Base-by-base conservation (phyloP, 2,329 filamentous ascomycete species). In the Trichoderma oligosporum region DNA sequence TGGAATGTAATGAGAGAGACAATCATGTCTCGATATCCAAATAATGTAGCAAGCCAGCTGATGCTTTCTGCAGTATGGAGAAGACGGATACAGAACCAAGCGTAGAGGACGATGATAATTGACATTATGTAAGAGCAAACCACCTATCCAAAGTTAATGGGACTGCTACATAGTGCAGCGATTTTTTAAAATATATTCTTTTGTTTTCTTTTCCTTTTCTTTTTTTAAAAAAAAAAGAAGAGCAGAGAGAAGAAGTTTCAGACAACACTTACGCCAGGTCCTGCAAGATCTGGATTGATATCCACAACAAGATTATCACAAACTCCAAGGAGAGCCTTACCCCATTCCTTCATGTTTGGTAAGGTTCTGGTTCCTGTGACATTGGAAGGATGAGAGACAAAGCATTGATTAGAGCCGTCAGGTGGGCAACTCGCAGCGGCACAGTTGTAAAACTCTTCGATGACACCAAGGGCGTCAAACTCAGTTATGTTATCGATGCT, bases 251-350 rank as follows among this genome's bases (percentile, higher is more conserved):
- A n/a, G n/a, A n/a, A n/a, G n/a, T n/a, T n/a, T n/a, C n/a, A n/a
- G n/a, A n/a, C n/a, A n/a, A n/a, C n/a, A 18, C 49, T 47, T 31
- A 58, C 56, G 0, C 56, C 56, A 16, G 51, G 33, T 4, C 56
- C 56, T 20, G 49, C 56, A 47, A 58, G 41, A 47, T 58, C 56
- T 4, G 55, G 27, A 20, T 57, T 38, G 11, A 48, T 27, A 25
- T 5, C 3, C 14, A 42, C 24, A n/a, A n/a, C n/a, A n/a, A n/a
- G n/a, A n/a, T n/a, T n/a, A n/a, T n/a, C n/a, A n/a, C n/a, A n/a
- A n/a, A n/a, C n/a, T n/a, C n/a, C n/a, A n/a, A n/a, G n/a, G n/a
- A n/a, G n/a, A n/a, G n/a, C n/a, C n/a, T n/a, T n/a, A n/a, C n/a
- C n/a, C n/a, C n/a, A n/a, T n/a, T n/a, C n/a, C n/a, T n/a, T n/a